Conservation (phyloP, 106 monocot genomes). For the Ottelia alismoides region DNA sequence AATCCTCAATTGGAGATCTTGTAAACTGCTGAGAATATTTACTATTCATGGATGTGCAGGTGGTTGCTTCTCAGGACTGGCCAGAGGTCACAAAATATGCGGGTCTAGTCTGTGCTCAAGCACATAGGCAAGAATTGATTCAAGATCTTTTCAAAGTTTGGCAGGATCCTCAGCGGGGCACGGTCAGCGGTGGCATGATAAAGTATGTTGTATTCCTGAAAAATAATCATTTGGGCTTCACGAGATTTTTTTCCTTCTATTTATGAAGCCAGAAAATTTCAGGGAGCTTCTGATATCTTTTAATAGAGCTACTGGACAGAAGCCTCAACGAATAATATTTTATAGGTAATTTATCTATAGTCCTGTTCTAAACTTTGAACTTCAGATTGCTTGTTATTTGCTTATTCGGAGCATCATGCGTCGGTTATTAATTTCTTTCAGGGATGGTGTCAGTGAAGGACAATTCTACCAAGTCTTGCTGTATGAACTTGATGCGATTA, state of each 20-base stretch:
- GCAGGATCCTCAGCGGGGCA: slow-evolving; percentile 33
- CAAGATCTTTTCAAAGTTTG: slow-evolving; percentile 31
- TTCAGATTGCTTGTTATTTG: too few relatives aligned
- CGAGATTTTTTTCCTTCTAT: neutral
- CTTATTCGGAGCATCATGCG: too few relatives aligned
- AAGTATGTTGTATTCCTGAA: slow-evolving; percentile 14
- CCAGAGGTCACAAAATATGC: too few relatives aligned
- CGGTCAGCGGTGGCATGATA: slow-evolving; percentile 39
- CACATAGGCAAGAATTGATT: slow-evolving; percentile 35
- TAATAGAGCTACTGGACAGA: slow-evolving; percentile 43
- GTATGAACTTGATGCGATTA: slow-evolving; percentile 83
- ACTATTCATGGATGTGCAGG: too few relatives aligned
- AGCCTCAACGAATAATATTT: slow-evolving; percentile 91
- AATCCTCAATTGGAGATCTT: too few relatives aligned
- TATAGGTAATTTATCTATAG: too few relatives aligned
- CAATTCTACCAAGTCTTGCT: slow-evolving; percentile 93
- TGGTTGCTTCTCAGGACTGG: too few relatives aligned
- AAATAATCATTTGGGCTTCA: neutral
- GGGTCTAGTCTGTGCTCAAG: too few relatives aligned
- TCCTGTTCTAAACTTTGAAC: too few relatives aligned
- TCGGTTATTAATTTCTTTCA: too few relatives aligned
- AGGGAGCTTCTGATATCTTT: slow-evolving; percentile 76
- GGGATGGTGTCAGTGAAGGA: slow-evolving; percentile 99
- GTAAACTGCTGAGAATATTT: too few relatives aligned
- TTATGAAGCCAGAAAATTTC: too few relatives aligned